Conservation (phyloP, 257 asterid genomes). For the Marsdenia floribunda region DNA sequence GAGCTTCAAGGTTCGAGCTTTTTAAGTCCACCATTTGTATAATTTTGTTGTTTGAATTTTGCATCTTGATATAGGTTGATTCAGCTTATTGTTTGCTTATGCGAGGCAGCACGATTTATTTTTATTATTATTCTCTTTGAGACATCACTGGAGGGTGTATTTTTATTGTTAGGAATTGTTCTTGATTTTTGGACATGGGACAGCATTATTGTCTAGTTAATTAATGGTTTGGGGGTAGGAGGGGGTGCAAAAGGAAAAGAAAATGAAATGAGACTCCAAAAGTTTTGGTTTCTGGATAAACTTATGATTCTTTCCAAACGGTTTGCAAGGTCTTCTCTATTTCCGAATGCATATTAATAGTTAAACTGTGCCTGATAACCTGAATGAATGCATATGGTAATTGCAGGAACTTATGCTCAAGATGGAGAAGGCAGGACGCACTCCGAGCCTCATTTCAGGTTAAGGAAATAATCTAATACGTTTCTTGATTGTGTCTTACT, state of each 20-base stretch:
- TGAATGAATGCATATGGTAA: not conserved
- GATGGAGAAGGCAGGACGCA: conserved; percentile 23
- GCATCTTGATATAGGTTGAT: conserved; percentile 5
- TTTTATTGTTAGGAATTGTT: not conserved
- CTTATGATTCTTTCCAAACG: no score
- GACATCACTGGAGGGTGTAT: not conserved
- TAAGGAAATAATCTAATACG: not conserved
- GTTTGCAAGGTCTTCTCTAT: no score
- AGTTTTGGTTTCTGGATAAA: no score
- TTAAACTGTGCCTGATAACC: conserved; percentile 11
- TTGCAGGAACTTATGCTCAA: conserved; percentile 27
- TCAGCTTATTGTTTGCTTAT: not conserved
- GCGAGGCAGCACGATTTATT: not conserved
- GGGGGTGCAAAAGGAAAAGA: no score
- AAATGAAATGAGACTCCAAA: not conserved
- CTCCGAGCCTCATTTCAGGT: conserved; percentile 43
- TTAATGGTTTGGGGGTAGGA: no score
- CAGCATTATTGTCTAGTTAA: not conserved
- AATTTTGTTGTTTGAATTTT: conserved; percentile 1
- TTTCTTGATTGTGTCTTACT: not conserved
- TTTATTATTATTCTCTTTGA: not conserved
- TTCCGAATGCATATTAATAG: not conserved
- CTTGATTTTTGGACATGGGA: not conserved
- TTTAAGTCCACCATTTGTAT: not conserved
- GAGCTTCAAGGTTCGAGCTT: conserved; percentile 50